These are phyloP conservation scores for Linnemannia exigua DNA, from an alignment of 192 early-diverging fungal species.

Conservation along the genomic window DNA sequence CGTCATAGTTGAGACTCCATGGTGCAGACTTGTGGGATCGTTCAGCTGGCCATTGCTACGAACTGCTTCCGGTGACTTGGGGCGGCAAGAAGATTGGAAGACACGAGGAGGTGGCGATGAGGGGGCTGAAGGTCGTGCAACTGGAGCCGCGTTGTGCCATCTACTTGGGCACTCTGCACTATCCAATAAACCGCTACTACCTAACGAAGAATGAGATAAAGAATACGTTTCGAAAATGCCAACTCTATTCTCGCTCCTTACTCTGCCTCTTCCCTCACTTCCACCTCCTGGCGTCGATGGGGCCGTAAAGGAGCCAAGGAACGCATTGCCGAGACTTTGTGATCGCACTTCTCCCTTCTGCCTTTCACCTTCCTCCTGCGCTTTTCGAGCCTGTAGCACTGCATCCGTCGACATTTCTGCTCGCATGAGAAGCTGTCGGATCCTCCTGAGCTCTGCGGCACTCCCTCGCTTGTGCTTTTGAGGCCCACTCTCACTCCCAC, in stretches of 20 bases:
- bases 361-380: slow-evolving; percentile 1
- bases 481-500: no score
- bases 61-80: slow-evolving; percentile 32
- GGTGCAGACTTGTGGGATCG: slow-evolving; percentile 23
- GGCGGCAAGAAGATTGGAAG: slow-evolving; percentile 20
- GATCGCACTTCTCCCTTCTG: slow-evolving; percentile 9
- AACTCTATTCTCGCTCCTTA: no score
- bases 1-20: neutral
- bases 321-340: neutral
- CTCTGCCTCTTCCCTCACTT: neutral
- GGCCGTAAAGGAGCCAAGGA: slow-evolving; percentile 3
- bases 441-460: slow-evolving; percentile 37
- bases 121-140: neutral
- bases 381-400: slow-evolving; percentile 13
- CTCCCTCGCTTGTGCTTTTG: slow-evolving; percentile 20
- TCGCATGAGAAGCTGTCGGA: slow-evolving; percentile 34
- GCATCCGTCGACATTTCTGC: slow-evolving; percentile 44
- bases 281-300: slow-evolving; percentile 27
- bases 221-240: neutral
- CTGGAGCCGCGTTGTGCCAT: neutral
- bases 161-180: neutral
- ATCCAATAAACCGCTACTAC: neutral
- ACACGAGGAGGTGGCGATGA: neutral
- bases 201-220: slow-evolving; percentile 22
- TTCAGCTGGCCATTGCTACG: slow-evolving; percentile 21